phyloP scores from a whole-genome alignment of 148 eudicot species.

The Vaccinium corymbosum region DNA sequence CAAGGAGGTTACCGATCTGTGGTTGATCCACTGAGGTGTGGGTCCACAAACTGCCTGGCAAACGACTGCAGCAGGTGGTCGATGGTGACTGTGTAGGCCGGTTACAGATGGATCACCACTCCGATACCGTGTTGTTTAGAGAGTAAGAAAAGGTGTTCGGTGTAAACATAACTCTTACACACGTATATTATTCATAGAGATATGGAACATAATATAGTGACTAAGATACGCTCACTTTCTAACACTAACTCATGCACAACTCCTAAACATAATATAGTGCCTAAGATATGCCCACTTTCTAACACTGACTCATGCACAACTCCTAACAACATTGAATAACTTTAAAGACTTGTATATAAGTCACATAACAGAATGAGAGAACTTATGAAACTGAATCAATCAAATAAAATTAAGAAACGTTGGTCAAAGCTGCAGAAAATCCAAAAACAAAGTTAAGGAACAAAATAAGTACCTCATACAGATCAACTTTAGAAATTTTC shows the following conservation, averaged over 20 bases:
- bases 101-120: background rate
- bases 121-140: background rate
- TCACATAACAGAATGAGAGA: background rate
- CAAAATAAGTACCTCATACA: slow-evolving; percentile 61
- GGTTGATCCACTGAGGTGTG: background rate
- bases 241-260: background rate
- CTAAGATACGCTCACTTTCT: background rate
- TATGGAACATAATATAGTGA: background rate
- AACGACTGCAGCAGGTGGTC: background rate
- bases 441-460: background rate
- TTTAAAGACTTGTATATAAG: background rate
- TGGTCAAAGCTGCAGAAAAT: background rate
- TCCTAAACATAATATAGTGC: background rate
- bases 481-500: slow-evolving; percentile 61
- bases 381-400: background rate
- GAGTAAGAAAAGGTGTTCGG: background rate
- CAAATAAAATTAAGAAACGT: slow-evolving; percentile 3
- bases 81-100: background rate
- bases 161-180: background rate
- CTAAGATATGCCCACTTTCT: background rate
- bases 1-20: background rate
- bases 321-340: background rate
- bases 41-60: background rate
- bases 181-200: background rate
- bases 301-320: background rate